phyloP scores from a whole-genome alignment of 352 stramenopile species.

The Lagenidium giganteum region DNA sequence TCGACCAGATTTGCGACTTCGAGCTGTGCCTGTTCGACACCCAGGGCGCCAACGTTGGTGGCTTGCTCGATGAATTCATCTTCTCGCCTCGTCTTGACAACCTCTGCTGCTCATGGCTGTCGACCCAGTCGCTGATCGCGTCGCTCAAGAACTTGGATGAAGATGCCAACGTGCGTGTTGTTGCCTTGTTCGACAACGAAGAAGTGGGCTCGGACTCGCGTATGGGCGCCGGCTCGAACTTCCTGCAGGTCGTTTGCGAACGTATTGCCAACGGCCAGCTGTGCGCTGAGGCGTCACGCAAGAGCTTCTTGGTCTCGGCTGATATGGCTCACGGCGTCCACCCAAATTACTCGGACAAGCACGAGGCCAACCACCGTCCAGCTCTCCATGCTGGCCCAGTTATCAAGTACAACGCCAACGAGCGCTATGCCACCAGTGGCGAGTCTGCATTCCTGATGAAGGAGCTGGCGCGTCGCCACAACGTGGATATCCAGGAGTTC shows the following conservation, averaged over 20 bases:
- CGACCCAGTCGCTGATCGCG: slow-evolving; percentile 78
- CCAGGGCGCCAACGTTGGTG: slow-evolving; percentile 90
- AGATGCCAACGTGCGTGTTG: slow-evolving; percentile 85
- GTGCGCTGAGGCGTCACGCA: slow-evolving; percentile 42
- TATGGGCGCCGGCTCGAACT: slow-evolving; percentile 82
- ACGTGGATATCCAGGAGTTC: slow-evolving; percentile 93
- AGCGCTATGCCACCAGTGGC: slow-evolving; percentile 95
- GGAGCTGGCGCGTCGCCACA: slow-evolving; percentile 84
- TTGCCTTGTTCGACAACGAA: slow-evolving; percentile 98
- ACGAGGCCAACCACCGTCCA: slow-evolving; percentile 92
- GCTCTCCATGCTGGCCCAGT: slow-evolving; percentile 92
- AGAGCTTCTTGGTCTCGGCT: slow-evolving; percentile 87
- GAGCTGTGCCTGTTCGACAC: slow-evolving; percentile 96
- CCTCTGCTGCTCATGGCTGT: slow-evolving; percentile 93
- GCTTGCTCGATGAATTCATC: slow-evolving; percentile 94
- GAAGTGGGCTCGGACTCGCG: slow-evolving; percentile 92
- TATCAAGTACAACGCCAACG: slow-evolving; percentile 99
- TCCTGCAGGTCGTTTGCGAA: slow-evolving; percentile 59
- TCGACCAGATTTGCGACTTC: slow-evolving; percentile 94
- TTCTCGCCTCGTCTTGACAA: slow-evolving; percentile 97
- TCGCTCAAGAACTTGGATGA: slow-evolving; percentile 65
- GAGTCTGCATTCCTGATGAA: slow-evolving; percentile 91
- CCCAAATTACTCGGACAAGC: slow-evolving; percentile 96
- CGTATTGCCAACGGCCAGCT: slow-evolving; percentile 59
- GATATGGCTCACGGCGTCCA: slow-evolving; percentile 98